phyloP scores from a whole-genome alignment of 2,329 filamentous ascomycete genomes.

The Thielaviopsis ethacetica region DNA sequence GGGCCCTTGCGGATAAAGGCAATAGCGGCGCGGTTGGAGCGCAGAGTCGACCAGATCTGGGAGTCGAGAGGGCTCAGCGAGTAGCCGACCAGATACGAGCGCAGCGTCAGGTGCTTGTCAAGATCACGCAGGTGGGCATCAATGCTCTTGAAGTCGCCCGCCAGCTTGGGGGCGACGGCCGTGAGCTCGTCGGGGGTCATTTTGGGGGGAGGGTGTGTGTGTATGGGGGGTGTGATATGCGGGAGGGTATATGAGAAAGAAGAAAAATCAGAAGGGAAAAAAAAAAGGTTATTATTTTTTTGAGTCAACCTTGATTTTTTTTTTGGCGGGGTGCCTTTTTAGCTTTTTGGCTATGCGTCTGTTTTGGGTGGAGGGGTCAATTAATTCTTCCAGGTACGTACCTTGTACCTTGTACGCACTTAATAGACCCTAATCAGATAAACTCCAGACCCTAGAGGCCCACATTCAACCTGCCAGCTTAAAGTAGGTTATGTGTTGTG shows the following conservation, averaged over 20 bases:
- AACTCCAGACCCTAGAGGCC: background rate
- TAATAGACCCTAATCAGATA: background rate
- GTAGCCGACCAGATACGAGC: conserved; percentile 76
- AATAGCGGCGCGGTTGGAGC: conserved; percentile 69
- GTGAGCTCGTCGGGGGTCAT: conserved; percentile 44
- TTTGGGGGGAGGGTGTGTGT: conserved; percentile 15
- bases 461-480: too few species aligned
- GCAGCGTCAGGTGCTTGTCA: conserved; percentile 73
- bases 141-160: conserved; percentile 65
- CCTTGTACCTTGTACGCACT: background rate
- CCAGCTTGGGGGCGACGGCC: conserved; percentile 32
- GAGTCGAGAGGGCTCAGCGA: conserved; percentile 59
- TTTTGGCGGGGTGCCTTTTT: background rate
- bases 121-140: conserved; percentile 60
- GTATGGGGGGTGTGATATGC: background rate
- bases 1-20: conserved; percentile 65
- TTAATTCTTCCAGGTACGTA: background rate
- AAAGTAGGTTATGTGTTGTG: background rate
- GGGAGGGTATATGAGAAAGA: background rate
- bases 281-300: background rate
- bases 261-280: background rate
- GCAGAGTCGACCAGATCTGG: conserved; percentile 68
- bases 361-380: background rate
- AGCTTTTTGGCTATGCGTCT: background rate
- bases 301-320: background rate